Evolutionary conservation across 805 yeast genomes (phyloP).

Genomic region (Kazachstania bromeliacearum): DNA sequence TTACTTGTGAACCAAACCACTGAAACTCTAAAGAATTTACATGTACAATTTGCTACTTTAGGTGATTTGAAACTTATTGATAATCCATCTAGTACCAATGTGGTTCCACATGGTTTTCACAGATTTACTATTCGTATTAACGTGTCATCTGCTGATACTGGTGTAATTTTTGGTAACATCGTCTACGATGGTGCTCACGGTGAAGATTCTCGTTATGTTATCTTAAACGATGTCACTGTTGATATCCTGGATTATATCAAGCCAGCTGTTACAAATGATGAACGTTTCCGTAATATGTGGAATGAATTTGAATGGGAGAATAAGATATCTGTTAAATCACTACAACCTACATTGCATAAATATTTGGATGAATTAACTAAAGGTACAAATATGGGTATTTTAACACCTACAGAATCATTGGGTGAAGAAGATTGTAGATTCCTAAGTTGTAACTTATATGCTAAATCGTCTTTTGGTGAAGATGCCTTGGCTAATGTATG

Average conservation of each 20-base stretch:
- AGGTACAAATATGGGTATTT: conserved; percentile 88
- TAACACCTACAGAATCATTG: conserved; percentile 85
- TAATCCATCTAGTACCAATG: conserved; percentile 77
- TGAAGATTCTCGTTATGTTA: conserved; percentile 79
- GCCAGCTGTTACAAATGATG: conserved; percentile 86
- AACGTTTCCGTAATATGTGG: conserved; percentile 95
- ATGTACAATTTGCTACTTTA: conserved; percentile 90
- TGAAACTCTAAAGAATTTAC: conserved; percentile 78
- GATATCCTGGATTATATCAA: conserved; percentile 96
- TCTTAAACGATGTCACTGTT: conserved; percentile 87
- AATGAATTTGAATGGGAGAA: conserved; percentile 99
- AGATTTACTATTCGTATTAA: conserved; percentile 80
- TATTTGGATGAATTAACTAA: conserved; percentile 60
- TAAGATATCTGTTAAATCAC: conserved; percentile 80
- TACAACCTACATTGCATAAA: conserved; percentile 54
- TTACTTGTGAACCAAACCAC: conserved; percentile 90
- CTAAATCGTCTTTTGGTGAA: conserved; percentile 90
- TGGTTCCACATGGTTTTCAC: conserved; percentile 97
- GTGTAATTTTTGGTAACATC: conserved; percentile 94
- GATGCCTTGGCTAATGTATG: conserved; percentile 94
- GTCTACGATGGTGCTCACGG: conserved; percentile 95
- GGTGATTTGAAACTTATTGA: conserved; percentile 95
- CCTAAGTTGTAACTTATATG: conserved; percentile 87
- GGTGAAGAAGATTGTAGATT: conserved; percentile 74
- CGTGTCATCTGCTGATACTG: conserved; percentile 96